Evolutionary conservation across 179 eudicot species (phyloP).

Genomic region (Gypsophila paniculata): DNA sequence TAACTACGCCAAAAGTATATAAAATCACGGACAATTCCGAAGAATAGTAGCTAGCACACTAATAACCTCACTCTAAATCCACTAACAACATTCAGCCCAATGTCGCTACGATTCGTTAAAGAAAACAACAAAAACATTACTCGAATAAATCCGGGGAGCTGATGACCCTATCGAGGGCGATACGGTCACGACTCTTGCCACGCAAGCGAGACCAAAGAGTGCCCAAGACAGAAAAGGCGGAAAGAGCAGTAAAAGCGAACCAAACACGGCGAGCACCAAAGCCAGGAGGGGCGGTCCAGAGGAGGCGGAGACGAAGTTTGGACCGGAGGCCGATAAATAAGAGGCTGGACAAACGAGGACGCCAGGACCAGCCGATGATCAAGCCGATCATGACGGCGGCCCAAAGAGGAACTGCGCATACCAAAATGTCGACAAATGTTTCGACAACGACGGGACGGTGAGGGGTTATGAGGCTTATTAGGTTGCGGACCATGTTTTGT

Average conservation of each 20-base stretch:
- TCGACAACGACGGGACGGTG: slow-evolving; percentile 35
- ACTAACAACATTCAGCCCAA: no score
- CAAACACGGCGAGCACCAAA: slow-evolving; percentile 33
- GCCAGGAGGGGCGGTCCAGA: slow-evolving; percentile 30
- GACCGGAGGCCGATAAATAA: slow-evolving; percentile 57
- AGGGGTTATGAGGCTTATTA: slow-evolving; percentile 9
- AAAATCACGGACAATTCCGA: no score
- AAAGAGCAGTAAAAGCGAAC: slow-evolving; percentile 30
- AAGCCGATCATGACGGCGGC: slow-evolving; percentile 74
- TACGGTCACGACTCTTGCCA: slow-evolving; percentile 10
- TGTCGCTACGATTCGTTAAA: no score
- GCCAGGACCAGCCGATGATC: slow-evolving; percentile 91
- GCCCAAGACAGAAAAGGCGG: slow-evolving; percentile 22
- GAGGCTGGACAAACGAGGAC: slow-evolving; percentile 79
- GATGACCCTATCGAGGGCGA: not conserved
- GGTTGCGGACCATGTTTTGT: slow-evolving; percentile 19
- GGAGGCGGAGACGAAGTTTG: slow-evolving; percentile 57
- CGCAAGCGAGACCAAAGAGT: slow-evolving; percentile 22
- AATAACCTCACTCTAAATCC: no score
- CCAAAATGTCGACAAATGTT: slow-evolving; percentile 81
- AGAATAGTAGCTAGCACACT: no score
- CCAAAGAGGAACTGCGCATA: slow-evolving; percentile 87
- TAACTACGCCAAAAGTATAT: no score
- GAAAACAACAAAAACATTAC: slow-evolving; percentile 2
- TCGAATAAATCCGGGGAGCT: not conserved